Base-by-base conservation (phyloP, 2,329 filamentous ascomycete genomes). In the Trichoderma afroharzianum region DNA sequence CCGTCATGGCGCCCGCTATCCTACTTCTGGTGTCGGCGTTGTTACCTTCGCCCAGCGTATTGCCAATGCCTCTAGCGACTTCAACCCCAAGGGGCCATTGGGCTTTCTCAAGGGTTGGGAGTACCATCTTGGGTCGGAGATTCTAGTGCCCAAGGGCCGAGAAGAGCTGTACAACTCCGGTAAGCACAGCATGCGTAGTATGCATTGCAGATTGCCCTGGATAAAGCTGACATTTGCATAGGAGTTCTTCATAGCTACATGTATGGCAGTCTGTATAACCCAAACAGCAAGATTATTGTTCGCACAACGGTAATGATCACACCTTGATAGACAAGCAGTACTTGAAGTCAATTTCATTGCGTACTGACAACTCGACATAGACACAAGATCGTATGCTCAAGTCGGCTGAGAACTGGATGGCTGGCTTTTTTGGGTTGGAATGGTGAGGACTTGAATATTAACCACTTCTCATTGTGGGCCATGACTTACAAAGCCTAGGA, bases 311-410 rank as follows among this genome's bases (percentile, higher is more conserved):
- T 84, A 78, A 69, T 82, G 64, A 33, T 24, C 8, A n/a, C 12
- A 11, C 0, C 5, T 36, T 21, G 4, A 1, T 8, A 3, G 15
- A 9, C 15, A 18, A 18, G 47, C 1, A 53, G 47, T 24, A 24
- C 21, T 14, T 2, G 1, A 24, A 24, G 47, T 21, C n/a, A 21
- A 21, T 7, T 53, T 53, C 47, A 3, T 53, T 53, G 12, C 14
- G 6, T 28, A 30, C 62, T 47, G 18, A 43, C 50, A 6, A 15
- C 12, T 28, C 3, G n/a, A 1, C 18, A 1, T 39, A 85, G 83
- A 93, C 92, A 1, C 91, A 94, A 78, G 89, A 93, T 77, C 88
- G 92, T 28, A 94, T 94, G 92, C 83, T 92, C 26, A 90, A 94
- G 78, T 91, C 87, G 50, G 92, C 92, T 3, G 92, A 94, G 79